Evolutionary conservation across 495 filamentous ascomycete species (phyloP), one percentile per base, ranked within the genome.

Genomic region (Xylaria telfairii): DNA sequence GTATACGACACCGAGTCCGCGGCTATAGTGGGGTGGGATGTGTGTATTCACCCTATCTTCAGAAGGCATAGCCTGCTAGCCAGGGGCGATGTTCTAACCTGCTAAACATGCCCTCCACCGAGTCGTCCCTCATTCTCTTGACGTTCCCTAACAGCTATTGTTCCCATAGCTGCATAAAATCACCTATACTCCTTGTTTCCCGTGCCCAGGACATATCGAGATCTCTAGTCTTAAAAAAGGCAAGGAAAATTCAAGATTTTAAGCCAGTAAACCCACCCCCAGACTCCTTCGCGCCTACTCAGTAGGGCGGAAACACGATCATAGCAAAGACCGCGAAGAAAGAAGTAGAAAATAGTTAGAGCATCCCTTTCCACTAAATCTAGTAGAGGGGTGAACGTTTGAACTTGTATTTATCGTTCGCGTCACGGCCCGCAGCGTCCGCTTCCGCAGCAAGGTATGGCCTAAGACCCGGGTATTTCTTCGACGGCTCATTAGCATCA

Each of bases 321-420:
- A 1, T 17, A 30, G 13, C 12, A 62, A 42, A 62, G 8, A 42
- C 4, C 4, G 34, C 13, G 28, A 47, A 65, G 19, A 37, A 65
- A 37, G 5, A 15, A 62, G 51, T 10, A 4, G n/a, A 9, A 34
- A 15, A 2, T 13, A 12, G 30, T 65, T 32, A 0, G 41, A 41
- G n/a, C 21, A n/a, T n/a, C 19, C 30, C 17, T 19, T 34, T 19
- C 4, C 3, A 53, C 26, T 26, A 9, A 13, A 30, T 44, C 32
- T 51, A 65, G n/a, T 51, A 65, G 10, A 39, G 62, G 9, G 5
- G 44, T 3, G 62, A 51, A 44, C 62, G 62, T 28, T 17, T 65
- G 19, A 21, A 9, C 26, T 51, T 65, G 28, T 64, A 64, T 47
- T 64, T 64, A 13, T 42, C 61, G 7, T 46, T n/a, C 6, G 4